Base-by-base conservation (phyloP, 2,329 filamentous ascomycete genomes). In the Elsinoe australis region DNA sequence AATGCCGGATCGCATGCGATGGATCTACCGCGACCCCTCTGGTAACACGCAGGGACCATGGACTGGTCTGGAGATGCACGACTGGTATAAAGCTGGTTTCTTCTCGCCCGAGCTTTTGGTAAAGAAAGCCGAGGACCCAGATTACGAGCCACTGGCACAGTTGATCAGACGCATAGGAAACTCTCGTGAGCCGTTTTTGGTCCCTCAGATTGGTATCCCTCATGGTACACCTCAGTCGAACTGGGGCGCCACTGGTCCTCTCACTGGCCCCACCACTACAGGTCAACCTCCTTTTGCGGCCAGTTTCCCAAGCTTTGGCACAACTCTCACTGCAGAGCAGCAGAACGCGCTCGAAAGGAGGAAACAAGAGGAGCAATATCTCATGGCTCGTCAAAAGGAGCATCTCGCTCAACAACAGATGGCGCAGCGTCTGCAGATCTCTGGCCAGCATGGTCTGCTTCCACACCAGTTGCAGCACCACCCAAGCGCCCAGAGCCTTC, bases 31-130 rank as follows among this genome's bases (percentile, higher is more conserved):
- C 46, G 92, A 98, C 62, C 92, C 92, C 4, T 87, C 94, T 62
- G 88, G 88, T 17, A 84, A 87, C 53, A 83, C 87, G 4, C 92
- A 98, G 62, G 92, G 92, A 0, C 92, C 92, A 0, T 98, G 92
- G 68, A 95, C 88, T 31, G 92, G 92, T 1, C 71, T 98, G 42
- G 92, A 98, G 67, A 98, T 98, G 92, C 94, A 98, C 57, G 94
- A 98, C 59, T 98, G 92, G 92, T 98, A 96, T 69, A 96, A 96
- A 65, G 90, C 89, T 29, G 89, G 90, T 36, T 98, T 96, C 70
- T 98, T 98, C 67, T 94, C 87, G 0, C 83, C 90, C 0, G 90
- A 98, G 58, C 74, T 98, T 15, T 80, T 94, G 34, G 92, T 98
- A 24, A 95, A 94, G 71, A 95, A 95, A 64, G 74, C 90, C 4